These are phyloP conservation scores for Schoenoplectus tabernaemontani DNA, from an alignment of 202 grass and related monocot species.

Conservation along the genomic window DNA sequence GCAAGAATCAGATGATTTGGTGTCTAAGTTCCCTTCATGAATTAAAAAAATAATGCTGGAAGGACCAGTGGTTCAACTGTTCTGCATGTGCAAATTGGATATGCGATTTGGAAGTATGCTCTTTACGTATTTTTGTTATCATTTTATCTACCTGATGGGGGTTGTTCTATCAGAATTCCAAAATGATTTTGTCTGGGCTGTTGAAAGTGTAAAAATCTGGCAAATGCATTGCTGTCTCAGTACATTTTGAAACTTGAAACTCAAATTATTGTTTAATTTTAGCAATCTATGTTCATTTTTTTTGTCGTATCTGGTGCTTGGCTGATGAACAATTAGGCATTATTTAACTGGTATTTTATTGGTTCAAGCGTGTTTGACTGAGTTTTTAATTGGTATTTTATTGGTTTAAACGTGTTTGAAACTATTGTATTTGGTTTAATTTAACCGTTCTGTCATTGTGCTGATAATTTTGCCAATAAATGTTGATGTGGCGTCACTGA, in stretches of 20 bases:
- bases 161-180: neutral
- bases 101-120: neutral
- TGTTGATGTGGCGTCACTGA: neutral
- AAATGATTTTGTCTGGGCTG: neutral
- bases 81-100: neutral
- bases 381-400: neutral
- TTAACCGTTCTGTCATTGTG: neutral
- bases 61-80: neutral
- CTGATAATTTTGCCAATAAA: neutral
- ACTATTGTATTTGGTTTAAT: neutral
- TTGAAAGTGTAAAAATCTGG: neutral
- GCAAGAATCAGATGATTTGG: slow-evolving; percentile 10
- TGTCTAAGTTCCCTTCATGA: neutral
- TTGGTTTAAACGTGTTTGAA: neutral
- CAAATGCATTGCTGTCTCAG: neutral
- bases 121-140: neutral
- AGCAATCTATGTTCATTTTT: neutral
- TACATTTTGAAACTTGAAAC: neutral
- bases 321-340: neutral
- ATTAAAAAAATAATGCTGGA: neutral
- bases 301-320: neutral
- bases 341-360: neutral
- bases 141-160: neutral
- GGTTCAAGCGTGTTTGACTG: too few relatives aligned
- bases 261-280: neutral